phyloP scores from a whole-genome alignment of 768 basidiomycete genomes.

The Sporobolomyces phaffii region DNA sequence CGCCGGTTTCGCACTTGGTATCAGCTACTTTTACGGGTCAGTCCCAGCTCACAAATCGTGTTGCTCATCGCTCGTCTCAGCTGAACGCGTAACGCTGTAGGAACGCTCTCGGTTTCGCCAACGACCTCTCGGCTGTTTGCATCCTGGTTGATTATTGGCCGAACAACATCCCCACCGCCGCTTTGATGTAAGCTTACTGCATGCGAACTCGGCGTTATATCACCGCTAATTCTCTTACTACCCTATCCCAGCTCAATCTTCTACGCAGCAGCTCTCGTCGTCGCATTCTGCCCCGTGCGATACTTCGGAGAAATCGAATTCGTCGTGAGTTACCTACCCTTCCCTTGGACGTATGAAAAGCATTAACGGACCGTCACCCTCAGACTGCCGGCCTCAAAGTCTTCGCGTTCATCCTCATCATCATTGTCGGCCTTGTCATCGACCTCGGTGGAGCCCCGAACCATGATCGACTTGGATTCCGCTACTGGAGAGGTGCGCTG shows the following conservation, averaged over 20 bases:
- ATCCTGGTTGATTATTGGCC: not conserved
- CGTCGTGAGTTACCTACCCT: not conserved
- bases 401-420: constrained; percentile 44
- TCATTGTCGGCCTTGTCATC: constrained; percentile 61
- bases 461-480: constrained; percentile 63
- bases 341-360: too few species aligned
- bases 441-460: constrained; percentile 80
- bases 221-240: not conserved
- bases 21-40: not conserved
- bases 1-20: not conserved
- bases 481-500: constrained; percentile 49
- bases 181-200: not conserved
- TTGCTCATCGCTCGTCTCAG: too few species aligned
- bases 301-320: not conserved
- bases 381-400: constrained; percentile 28
- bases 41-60: too few species aligned
- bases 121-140: not conserved
- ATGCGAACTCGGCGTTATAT: too few species aligned
- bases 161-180: not conserved
- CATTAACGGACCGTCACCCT: not conserved
- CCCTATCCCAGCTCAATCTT: not conserved
- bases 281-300: not conserved
- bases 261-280: not conserved
- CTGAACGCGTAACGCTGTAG: too few species aligned
- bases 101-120: not conserved